phyloP scores from a whole-genome alignment of 805 yeast species.

The Debaryomyces hansenii region DNA sequence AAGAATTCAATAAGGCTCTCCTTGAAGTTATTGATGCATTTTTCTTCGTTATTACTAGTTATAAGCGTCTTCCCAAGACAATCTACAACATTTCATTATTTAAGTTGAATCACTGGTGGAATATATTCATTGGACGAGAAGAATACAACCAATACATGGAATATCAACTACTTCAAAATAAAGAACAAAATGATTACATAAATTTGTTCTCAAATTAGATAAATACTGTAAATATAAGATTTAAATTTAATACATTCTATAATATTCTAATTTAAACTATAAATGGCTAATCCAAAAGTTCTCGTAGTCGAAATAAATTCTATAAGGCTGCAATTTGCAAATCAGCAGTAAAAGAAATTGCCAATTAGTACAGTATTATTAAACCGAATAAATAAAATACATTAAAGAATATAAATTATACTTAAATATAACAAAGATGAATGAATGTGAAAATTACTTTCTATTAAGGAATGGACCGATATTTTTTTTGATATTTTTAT shows the following conservation, averaged over 20 bases:
- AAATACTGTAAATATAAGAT: not conserved
- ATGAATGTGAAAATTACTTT: slow-evolving; percentile 7
- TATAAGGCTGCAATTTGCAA: no score
- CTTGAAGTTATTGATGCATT: slow-evolving; percentile 58
- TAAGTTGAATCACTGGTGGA: slow-evolving; percentile 64
- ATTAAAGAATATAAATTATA: not conserved
- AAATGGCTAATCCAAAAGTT: no score
- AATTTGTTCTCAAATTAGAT: not conserved
- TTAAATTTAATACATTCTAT: not conserved
- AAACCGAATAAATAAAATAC: not conserved
- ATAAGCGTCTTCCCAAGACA: slow-evolving; percentile 66
- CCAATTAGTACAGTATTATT: not conserved
- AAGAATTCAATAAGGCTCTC: slow-evolving; percentile 53
- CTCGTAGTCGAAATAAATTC: no score
- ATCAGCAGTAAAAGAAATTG: no score
- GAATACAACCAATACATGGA: slow-evolving; percentile 2
- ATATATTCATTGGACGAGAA: slow-evolving; percentile 65
- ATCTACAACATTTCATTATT: slow-evolving; percentile 51
- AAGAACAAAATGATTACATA: slow-evolving; percentile 2
- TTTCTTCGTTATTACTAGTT: slow-evolving; percentile 63
- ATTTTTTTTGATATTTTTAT: not conserved
- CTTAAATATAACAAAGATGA: no score
- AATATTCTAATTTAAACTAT: no score
- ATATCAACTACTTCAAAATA: slow-evolving; percentile 4
- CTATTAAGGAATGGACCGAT: not conserved